These are phyloP conservation scores for Tuber calosporum DNA, from an alignment of 495 filamentous ascomycete genomes.

Conservation along the genomic window DNA sequence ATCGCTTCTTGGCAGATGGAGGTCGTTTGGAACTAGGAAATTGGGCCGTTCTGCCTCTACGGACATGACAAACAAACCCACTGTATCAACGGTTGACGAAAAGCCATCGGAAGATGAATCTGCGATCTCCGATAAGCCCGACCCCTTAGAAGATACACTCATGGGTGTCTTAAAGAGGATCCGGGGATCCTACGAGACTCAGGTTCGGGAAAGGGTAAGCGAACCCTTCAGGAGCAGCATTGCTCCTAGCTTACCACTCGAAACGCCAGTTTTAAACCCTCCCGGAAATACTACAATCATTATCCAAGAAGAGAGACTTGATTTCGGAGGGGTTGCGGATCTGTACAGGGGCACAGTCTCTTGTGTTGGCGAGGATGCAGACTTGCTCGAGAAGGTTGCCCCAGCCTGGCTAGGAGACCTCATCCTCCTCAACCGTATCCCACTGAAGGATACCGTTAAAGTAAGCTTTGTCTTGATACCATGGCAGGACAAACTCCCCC, in stretches of 20 bases:
- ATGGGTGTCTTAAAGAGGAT: constrained; percentile 71
- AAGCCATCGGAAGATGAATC: constrained; percentile 50
- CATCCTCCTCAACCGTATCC: constrained; percentile 73
- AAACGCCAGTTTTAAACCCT: constrained; percentile 76
- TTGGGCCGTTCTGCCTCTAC: constrained; percentile 65
- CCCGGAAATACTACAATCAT: constrained; percentile 76
- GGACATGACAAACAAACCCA: constrained; percentile 62
- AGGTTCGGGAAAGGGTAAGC: constrained; percentile 59
- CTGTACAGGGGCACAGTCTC: constrained; percentile 82
- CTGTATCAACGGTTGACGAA: constrained; percentile 58
- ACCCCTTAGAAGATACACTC: constrained; percentile 74
- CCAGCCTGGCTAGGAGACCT: constrained; percentile 90
- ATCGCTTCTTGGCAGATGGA: constrained; percentile 32
- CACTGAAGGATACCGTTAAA: constrained; percentile 86
- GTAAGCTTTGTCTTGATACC: constrained; percentile 85
- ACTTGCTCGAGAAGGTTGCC: constrained; percentile 72
- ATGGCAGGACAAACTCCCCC: constrained; percentile 65
- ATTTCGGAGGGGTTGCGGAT: constrained; percentile 83
- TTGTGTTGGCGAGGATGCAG: constrained; percentile 66
- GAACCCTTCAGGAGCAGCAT: constrained; percentile 55
- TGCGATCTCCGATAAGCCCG: constrained; percentile 64
- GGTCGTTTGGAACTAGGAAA: constrained; percentile 70
- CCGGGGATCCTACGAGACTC: constrained; percentile 66
- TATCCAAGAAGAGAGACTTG: constrained; percentile 85
- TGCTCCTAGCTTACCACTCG: constrained; percentile 67